Evolutionary conservation across 2,329 filamentous ascomycete species (phyloP), one percentile per base, ranked within the genome.

Genomic region (Ceratocystis eucalypticola): DNA sequence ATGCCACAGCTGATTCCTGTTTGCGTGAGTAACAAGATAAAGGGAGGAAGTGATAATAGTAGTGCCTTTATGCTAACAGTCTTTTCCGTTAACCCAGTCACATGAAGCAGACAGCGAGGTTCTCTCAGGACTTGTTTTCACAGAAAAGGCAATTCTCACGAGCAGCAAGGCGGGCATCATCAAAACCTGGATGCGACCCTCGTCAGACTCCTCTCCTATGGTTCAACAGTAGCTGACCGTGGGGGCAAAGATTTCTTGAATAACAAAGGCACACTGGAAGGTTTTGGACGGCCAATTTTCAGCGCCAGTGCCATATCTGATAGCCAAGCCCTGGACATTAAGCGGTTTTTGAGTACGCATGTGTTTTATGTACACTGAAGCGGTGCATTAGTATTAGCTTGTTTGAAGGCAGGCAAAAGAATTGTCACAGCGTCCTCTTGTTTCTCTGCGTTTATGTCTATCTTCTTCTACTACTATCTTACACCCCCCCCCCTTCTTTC

Each of bases 121-220:
- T 30, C 48, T 68, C 48, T 64, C 66, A 6, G 66, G 66, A 3
- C 62, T 68, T 6, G 66, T 61, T n/a, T 99, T 99, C 72, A 92
- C 93, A 65, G 88, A 96, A 74, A 87, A 96, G 71, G 88, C 88
- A 69, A 96, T 99, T 70, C 86, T 97, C 72, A 96, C 91, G 45
- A 91, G 90, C 70, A 96, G 91, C 77, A 88, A 91, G 73, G 89
- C 87, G 77, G 93, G 88, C 46, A 88, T 91, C 74, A 82, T 91
- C 69, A 83, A 85, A 68, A 89, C 88, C 41, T 91, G 88, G 88
- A 82, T 85, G 70, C 81, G 88, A 69, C 88, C 88, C 30, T 68
- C 71, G 12, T 71, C 72, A 62, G 69, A 69, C 45, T 65, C 37
- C 37, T 41, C 65, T 20, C 25, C 68, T 20, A 64, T 55, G 46